These are phyloP conservation scores for Xylaria sp. DNA, from an alignment of 2,329 filamentous ascomycete species.

Conservation along the genomic window DNA sequence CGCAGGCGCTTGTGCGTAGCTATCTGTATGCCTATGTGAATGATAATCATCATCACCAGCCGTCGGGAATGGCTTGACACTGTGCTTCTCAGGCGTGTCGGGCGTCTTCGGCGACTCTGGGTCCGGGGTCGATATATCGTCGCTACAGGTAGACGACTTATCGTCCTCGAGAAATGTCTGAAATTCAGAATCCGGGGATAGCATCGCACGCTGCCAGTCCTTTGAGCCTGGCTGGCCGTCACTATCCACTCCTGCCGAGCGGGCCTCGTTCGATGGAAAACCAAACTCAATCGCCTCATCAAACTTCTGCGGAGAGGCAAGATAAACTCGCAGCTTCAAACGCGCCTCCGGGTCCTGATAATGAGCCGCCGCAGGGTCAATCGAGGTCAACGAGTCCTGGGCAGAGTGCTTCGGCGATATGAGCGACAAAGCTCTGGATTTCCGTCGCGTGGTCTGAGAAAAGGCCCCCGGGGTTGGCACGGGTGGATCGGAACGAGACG, in stretches of 20 bases:
- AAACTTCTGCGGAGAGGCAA: constrained; percentile 90
- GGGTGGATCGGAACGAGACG: constrained; percentile 34
- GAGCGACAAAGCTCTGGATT: constrained; percentile 58
- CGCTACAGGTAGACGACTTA: constrained; percentile 56
- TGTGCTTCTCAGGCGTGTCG: constrained; percentile 47
- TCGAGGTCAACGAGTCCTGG: constrained; percentile 51
- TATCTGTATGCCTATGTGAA: constrained; percentile 41
- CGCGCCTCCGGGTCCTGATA: constrained; percentile 91
- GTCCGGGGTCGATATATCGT: constrained; percentile 58
- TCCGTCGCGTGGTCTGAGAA: constrained; percentile 48
- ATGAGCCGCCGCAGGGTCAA: constrained; percentile 76
- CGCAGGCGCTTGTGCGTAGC: constrained; percentile 55
- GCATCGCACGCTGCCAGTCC: constrained; percentile 26
- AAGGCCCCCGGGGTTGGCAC: constrained; percentile 32
- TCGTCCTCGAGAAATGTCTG: constrained; percentile 52
- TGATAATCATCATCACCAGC: constrained; percentile 30
- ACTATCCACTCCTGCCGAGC: constrained; percentile 38
- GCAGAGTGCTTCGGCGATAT: constrained; percentile 53
- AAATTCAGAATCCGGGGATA: constrained; percentile 48
- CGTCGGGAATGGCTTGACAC: constrained; percentile 34
- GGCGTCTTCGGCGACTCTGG: constrained; percentile 64
- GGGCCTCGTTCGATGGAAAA: constrained; percentile 68
- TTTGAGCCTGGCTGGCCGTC: constrained; percentile 31
- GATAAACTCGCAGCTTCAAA: constrained; percentile 80
- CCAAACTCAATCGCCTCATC: constrained; percentile 95